phyloP scores from a whole-genome alignment of 441 rosid species.

The Aquilaria agallochum region DNA sequence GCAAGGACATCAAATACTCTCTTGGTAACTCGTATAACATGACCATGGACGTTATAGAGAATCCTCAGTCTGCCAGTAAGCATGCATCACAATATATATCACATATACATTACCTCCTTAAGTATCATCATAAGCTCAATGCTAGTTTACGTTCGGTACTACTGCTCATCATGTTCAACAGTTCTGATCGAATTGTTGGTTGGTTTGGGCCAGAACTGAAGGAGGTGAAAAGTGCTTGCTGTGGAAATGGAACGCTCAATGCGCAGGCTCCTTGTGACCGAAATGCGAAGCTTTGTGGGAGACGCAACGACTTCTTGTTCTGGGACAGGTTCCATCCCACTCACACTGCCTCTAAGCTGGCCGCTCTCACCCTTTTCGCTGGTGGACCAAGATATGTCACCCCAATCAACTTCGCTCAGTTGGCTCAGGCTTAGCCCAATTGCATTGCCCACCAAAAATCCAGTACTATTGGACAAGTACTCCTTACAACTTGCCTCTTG shows the following conservation, averaged over 20 bases:
- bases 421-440: conserved; percentile 28
- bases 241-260: conserved; percentile 35
- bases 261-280: conserved; percentile 24
- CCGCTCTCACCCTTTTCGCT: conserved; percentile 41
- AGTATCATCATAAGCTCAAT: no score
- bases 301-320: conserved; percentile 35
- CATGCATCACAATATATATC: background rate
- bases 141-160: no score
- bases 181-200: background rate
- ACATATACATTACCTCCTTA: background rate
- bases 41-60: conserved; percentile 35
- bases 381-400: conserved; percentile 34
- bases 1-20: conserved; percentile 36
- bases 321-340: conserved; percentile 57
- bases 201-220: conserved; percentile 27
- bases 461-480: no score
- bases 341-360: conserved; percentile 37
- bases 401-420: conserved; percentile 42
- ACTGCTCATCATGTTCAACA: background rate
- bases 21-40: conserved; percentile 44
- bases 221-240: conserved; percentile 37
- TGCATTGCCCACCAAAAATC: no score
- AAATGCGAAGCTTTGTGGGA: conserved; percentile 27
- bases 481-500: no score
- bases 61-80: conserved; percentile 35